Percentiles rank a stretch among this genome's conserved stretches.
These are phyloP conservation scores for Xylona heveae DNA, from an alignment of 495 filamentous ascomycete species.

Conservation along the genomic window DNA sequence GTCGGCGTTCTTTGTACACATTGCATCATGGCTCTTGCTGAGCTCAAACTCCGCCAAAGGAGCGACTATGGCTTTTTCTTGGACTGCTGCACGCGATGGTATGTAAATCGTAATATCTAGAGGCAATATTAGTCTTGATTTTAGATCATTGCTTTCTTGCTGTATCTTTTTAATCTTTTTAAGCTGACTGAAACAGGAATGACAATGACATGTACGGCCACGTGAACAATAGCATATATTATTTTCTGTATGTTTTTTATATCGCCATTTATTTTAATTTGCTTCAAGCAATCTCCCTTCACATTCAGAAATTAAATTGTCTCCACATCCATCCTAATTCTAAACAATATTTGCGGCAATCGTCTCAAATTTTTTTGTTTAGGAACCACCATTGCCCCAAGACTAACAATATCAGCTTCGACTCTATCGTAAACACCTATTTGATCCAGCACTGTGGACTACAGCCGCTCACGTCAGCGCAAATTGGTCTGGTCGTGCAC, in stretches of 20 bases:
- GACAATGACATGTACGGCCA: constrained; percentile 96
- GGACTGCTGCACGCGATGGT: constrained; percentile 83
- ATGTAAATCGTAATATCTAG: constrained; percentile 7
- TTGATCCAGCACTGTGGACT: constrained; percentile 62
- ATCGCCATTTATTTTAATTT: not conserved
- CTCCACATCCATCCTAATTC: too few relatives aligned
- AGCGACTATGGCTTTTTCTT: constrained; percentile 60
- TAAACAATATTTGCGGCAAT: too few relatives aligned
- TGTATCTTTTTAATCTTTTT: not conserved
- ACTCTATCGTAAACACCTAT: constrained; percentile 81
- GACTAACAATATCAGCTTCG: constrained; percentile 29
- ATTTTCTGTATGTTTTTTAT: constrained; percentile 31
- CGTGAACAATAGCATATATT: constrained; percentile 67
- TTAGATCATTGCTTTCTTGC: not conserved
- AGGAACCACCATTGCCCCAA: constrained; percentile 13
- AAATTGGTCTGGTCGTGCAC: constrained; percentile 66
- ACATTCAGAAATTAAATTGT: too few relatives aligned
- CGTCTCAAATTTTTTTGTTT: not conserved
- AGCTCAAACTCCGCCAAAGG: constrained; percentile 40
- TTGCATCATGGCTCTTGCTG: constrained; percentile 16
- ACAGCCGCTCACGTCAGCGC: constrained; percentile 41
- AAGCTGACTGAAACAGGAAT: constrained; percentile 27
- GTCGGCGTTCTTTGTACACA: too few relatives aligned
- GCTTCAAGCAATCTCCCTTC: too few relatives aligned
- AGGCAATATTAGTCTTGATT: not conserved